Evolutionary conservation across 192 early-diverging fungal genomes (phyloP).

Genomic region (Coemansia sp.): DNA sequence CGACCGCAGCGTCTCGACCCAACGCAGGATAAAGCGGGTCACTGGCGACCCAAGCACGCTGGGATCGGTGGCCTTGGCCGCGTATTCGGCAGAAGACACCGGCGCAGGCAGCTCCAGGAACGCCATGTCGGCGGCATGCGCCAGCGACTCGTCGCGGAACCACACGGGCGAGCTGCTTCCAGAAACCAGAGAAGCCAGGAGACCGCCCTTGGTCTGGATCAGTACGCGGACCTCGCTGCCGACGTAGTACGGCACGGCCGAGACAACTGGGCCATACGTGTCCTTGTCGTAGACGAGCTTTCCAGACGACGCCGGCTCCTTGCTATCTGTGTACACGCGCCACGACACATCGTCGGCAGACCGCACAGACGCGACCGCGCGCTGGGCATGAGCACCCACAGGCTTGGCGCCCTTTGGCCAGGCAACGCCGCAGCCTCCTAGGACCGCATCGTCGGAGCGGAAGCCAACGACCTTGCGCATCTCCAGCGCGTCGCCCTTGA

Average conservation of each 20-base stretch:
- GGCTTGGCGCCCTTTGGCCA: not conserved
- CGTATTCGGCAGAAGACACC: slow-evolving; percentile 52
- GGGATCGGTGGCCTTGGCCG: slow-evolving; percentile 37
- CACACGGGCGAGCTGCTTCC: slow-evolving; percentile 56
- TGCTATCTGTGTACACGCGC: slow-evolving; percentile 23
- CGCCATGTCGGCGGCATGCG: slow-evolving; percentile 62
- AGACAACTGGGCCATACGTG: slow-evolving; percentile 41
- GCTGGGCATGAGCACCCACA: not conserved
- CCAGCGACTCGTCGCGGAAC: slow-evolving; percentile 85
- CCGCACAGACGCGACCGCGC: slow-evolving; percentile 14
- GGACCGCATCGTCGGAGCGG: slow-evolving; percentile 11
- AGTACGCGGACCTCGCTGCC: slow-evolving; percentile 42
- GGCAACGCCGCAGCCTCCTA: slow-evolving; percentile 13
- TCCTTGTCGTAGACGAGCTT: slow-evolving; percentile 33
- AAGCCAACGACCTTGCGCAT: slow-evolving; percentile 43
- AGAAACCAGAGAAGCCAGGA: slow-evolving; percentile 56
- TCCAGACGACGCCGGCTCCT: slow-evolving; percentile 18
- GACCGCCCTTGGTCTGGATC: slow-evolving; percentile 59
- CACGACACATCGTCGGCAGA: slow-evolving; percentile 20
- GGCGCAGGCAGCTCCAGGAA: slow-evolving; percentile 77
- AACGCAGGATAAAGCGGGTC: slow-evolving; percentile 65
- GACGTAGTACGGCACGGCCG: slow-evolving; percentile 14
- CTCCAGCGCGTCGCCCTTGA: slow-evolving; percentile 21
- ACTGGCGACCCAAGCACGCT: slow-evolving; percentile 60
- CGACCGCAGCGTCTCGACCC: slow-evolving; percentile 34